Evolutionary conservation across 202 grass and related monocot genomes (phyloP).

Genomic region (Zoysia matrella): DNA sequence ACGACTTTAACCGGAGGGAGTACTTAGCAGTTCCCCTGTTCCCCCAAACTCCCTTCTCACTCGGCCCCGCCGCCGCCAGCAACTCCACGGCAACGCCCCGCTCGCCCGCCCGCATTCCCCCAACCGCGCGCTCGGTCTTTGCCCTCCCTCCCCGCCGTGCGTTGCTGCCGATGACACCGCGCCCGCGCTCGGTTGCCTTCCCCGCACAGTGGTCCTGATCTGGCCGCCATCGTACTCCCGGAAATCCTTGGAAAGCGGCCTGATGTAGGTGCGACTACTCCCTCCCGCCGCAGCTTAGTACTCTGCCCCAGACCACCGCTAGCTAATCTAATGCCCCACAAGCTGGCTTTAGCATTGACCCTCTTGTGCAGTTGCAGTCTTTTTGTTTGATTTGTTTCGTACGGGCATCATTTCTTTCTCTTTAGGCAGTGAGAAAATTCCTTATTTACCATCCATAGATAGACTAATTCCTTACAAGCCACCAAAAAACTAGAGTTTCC

Average conservation of each 20-base stretch:
- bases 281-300: neutral
- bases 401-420: neutral
- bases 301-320: neutral
- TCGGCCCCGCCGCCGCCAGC: neutral
- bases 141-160: neutral
- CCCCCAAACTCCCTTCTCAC: neutral
- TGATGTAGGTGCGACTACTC: neutral
- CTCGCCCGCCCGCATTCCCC: neutral
- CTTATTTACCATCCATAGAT: too few species aligned
- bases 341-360: neutral
- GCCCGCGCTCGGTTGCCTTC: neutral
- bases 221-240: neutral
- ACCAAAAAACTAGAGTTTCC: too few species aligned
- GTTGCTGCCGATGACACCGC: neutral
- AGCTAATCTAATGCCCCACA: too few species aligned
- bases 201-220: neutral
- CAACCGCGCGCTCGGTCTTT: neutral
- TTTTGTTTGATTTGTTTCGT: neutral
- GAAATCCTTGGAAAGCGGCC: neutral
- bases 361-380: neutral
- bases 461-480: too few species aligned
- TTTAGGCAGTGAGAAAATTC: too few species aligned
- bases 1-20: too few species aligned
- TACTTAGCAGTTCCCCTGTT: too few species aligned
- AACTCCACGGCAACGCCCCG: neutral